Evolutionary conservation across 2,329 filamentous ascomycete species (phyloP).

Genomic region (Clathrospora elynae): DNA sequence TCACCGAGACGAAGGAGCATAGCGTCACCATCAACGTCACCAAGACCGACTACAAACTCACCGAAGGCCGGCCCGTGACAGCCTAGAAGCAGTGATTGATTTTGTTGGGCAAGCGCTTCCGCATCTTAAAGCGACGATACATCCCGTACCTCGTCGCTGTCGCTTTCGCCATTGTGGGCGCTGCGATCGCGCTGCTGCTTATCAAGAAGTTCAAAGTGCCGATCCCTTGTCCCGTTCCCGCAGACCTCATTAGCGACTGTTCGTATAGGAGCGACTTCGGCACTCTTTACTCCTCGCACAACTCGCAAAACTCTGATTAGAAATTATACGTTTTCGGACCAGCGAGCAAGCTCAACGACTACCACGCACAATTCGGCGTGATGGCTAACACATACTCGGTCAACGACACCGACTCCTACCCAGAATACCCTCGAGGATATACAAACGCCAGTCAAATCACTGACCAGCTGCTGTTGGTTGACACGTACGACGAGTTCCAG

Average conservation of each 20-base stretch:
- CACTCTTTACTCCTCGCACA: too few relatives aligned
- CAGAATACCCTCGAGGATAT: slow-evolving; percentile 16
- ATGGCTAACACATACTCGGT: slow-evolving; percentile 34
- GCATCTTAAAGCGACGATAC: slow-evolving; percentile 75
- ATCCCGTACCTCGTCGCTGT: slow-evolving; percentile 75
- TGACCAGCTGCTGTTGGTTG: slow-evolving; percentile 56
- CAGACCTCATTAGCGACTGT: slow-evolving; percentile 22
- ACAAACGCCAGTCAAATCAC: slow-evolving; percentile 25
- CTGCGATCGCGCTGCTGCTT: slow-evolving; percentile 76
- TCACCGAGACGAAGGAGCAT: too few relatives aligned
- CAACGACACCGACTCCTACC: slow-evolving; percentile 31
- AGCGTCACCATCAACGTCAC: slow-evolving; percentile 1
- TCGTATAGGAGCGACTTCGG: too few relatives aligned
- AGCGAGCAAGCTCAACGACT: too few relatives aligned
- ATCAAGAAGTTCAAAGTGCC: slow-evolving; percentile 61
- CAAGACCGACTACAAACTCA: slow-evolving; percentile 49
- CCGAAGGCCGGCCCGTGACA: slow-evolving; percentile 70
- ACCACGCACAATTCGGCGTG: too few relatives aligned
- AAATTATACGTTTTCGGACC: too few relatives aligned
- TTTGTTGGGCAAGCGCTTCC: slow-evolving; percentile 75
- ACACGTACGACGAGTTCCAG: slow-evolving; percentile 67
- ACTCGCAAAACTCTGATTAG: too few relatives aligned
- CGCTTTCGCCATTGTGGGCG: slow-evolving; percentile 75
- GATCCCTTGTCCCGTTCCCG: slow-evolving; percentile 44
- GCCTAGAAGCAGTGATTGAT: slow-evolving; percentile 71